These are phyloP conservation scores for Globisporangium polare DNA, from an alignment of 352 stramenopile species.

Conservation along the genomic window DNA sequence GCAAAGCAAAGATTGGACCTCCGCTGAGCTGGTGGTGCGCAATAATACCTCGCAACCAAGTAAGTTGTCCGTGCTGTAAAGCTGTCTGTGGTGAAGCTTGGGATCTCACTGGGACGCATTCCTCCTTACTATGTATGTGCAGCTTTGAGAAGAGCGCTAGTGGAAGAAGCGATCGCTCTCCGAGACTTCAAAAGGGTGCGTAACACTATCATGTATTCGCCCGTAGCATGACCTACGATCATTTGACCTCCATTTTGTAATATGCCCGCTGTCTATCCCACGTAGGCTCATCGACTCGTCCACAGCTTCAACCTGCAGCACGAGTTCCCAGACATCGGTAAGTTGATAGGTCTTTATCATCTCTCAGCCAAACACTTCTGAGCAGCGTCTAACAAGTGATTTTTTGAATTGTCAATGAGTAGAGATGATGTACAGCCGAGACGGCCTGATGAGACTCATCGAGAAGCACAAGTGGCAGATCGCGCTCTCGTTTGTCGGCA, in stretches of 20 bases:
- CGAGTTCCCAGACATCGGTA: constrained; percentile 54
- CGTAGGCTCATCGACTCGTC: constrained; percentile 56
- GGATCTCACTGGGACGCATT: neutral
- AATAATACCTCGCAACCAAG: constrained; percentile 20
- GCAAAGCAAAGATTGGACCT: constrained; percentile 54
- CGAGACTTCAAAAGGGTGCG: constrained; percentile 61
- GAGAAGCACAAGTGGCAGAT: constrained; percentile 61
- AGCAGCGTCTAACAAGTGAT: neutral
- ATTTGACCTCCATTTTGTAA: neutral
- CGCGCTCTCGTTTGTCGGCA: constrained; percentile 58
- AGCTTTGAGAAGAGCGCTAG: constrained; percentile 38
- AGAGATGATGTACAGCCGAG: constrained; percentile 61
- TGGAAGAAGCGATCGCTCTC: constrained; percentile 45
- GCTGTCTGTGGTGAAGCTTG: neutral
- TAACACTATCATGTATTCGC: neutral
- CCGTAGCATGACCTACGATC: neutral
- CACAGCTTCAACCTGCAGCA: constrained; percentile 43
- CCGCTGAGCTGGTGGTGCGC: constrained; percentile 42
- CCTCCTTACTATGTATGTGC: neutral
- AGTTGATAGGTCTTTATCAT: neutral
- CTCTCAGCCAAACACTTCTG: too few relatives aligned
- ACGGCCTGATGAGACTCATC: constrained; percentile 53
- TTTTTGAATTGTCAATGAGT: neutral
- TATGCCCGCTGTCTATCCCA: neutral
- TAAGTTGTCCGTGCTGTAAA: neutral